These are phyloP conservation scores for Yarrowia osloensis DNA, from an alignment of 805 yeast species.

Conservation along the genomic window DNA sequence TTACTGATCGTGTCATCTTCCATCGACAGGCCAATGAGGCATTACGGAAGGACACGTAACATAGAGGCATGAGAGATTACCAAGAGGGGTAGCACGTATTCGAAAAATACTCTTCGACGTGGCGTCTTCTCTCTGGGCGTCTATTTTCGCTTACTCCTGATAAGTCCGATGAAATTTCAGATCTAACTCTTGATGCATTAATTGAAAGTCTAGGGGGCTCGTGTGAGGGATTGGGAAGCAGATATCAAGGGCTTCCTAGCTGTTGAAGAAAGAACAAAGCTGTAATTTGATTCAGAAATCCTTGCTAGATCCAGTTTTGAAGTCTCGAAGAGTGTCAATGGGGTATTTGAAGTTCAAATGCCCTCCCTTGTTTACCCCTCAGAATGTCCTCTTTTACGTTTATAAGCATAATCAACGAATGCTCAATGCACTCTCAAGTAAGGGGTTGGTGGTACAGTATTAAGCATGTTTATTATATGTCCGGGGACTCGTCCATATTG, in stretches of 20 bases:
- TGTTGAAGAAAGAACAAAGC: too few species aligned
- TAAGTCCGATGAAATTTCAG: not conserved
- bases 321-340: too few species aligned
- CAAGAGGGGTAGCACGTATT: not conserved
- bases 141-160: not conserved
- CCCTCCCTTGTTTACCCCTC: not conserved
- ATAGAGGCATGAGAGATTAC: not conserved
- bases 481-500: not conserved
- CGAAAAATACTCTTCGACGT: not conserved
- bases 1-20: too few species aligned
- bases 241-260: too few species aligned
- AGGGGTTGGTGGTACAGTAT: not conserved
- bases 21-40: too few species aligned
- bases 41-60: not conserved
- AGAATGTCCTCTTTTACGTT: not conserved
- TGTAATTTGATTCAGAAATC: too few species aligned
- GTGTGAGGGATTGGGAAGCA: too few species aligned
- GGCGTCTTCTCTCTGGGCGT: not conserved
- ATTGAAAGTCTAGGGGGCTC: not conserved
- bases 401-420: not conserved
- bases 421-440: constrained; percentile 15
- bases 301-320: too few species aligned
- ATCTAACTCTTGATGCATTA: constrained; percentile 1
- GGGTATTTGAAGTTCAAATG: too few species aligned
- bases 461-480: not conserved